Evolutionary conservation across 352 stramenopile species (phyloP).

Genomic region (Pelagophyceae sp.): DNA sequence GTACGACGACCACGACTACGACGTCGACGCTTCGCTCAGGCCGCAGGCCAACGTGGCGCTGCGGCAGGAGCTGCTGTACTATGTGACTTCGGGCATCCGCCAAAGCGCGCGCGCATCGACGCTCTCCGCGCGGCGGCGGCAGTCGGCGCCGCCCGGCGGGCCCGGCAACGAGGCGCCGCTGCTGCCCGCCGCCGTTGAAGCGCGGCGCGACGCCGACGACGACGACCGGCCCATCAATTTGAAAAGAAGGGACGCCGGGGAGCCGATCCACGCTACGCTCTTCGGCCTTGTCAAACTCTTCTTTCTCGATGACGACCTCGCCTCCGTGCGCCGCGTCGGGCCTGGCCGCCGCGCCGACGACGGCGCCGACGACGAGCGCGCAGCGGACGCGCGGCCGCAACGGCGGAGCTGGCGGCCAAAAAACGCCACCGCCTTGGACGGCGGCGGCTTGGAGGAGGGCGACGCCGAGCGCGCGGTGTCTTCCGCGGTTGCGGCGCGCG

Average conservation of each 20-base stretch:
- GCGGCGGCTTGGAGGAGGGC: not conserved
- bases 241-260: not conserved
- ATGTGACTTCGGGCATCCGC: slow-evolving; percentile 7
- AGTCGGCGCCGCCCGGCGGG: too few relatives aligned
- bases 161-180: not conserved
- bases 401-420: too few relatives aligned
- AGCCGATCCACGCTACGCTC: not conserved
- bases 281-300: not conserved
- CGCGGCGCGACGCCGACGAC: too few relatives aligned
- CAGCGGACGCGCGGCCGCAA: too few relatives aligned
- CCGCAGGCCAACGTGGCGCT: slow-evolving; percentile 6
- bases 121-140: not conserved
- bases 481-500: not conserved
- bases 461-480: not conserved
- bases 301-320: not conserved
- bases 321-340: not conserved
- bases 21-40: not conserved
- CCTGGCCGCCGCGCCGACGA: not conserved
- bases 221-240: not conserved
- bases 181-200: too few relatives aligned
- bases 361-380: not conserved
- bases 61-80: slow-evolving; percentile 1
- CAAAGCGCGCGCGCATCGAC: not conserved
- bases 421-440: too few relatives aligned
- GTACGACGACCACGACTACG: not conserved